Base-by-base conservation (phyloP, 2,329 filamentous ascomycete genomes). In the Epichloe aotearoae region DNA sequence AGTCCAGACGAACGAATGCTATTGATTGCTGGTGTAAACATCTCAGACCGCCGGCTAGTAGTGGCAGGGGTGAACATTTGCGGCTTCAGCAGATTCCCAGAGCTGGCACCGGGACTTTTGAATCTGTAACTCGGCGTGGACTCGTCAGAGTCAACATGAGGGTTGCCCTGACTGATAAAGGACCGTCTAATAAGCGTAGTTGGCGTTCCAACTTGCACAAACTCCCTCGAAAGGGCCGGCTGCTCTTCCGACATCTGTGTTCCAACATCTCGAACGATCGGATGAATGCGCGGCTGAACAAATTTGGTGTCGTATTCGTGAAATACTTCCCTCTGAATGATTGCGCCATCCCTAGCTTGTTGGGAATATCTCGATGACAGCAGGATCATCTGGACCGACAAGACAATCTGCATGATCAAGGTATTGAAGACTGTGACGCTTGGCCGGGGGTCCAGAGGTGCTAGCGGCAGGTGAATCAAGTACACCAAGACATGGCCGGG, bases 301-400 rank as follows among this genome's bases (percentile, higher is more conserved):
- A 85, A 96, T 70, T 98, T 98, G 58, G 82, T 87, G 63, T 97
- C 88, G 63, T 98, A 98, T 68, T 98, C 93, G 64, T 89, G 84
- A 68, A 97, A 76, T 5, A 97, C 91, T 67, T 97, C 87, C 59
- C 85, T 88, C 58, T 95, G 88, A 52, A 98, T 85, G 45, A 96
- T 76, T 2, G 82, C 76, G 2, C 80, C 80, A 65, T 98, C 93
- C 63, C 89, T 95, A 54, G 80, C 80, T 64, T 97, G 90, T 63
- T 91, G 90, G 3, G 79, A 76, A 66, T 91, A 97, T 36, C 76
- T 81, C 2, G 76, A 77, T 53, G 85, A 83, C 47, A 97, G 71
- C 33, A 88, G 72, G 49, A 82, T 76, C 56, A 97, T 76, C 65
- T 96, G 88, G 1, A 76, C 70, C 0, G 90, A 90, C 14, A 98